Evolutionary conservation across 2,329 filamentous ascomycete species (phyloP).

Genomic region (Xenoacremonium recifei): DNA sequence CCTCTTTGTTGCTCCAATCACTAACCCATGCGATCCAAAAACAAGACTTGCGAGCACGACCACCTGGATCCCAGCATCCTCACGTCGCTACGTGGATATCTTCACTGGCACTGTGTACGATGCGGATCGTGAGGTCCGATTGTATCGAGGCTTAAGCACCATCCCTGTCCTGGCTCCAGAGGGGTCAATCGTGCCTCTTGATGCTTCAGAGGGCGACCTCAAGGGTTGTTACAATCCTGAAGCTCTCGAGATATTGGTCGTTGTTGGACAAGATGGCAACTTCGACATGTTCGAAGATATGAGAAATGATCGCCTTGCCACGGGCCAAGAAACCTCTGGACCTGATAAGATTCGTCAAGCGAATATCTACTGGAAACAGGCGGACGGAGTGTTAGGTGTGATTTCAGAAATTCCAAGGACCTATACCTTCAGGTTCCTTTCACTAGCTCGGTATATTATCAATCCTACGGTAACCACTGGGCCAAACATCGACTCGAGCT

Average conservation of each 20-base stretch:
- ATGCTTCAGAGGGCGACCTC: constrained; percentile 36
- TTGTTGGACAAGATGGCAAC: constrained; percentile 45
- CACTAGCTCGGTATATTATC: too few species aligned
- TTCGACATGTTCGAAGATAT: constrained; percentile 50
- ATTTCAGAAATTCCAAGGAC: too few species aligned
- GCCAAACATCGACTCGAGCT: too few species aligned
- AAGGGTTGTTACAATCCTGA: constrained; percentile 49
- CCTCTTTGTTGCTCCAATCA: constrained; percentile 57
- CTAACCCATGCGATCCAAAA: constrained; percentile 43
- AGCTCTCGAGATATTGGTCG: constrained; percentile 47
- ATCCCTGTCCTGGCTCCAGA: constrained; percentile 54
- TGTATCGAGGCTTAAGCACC: constrained; percentile 49
- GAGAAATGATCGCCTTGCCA: constrained; percentile 7
- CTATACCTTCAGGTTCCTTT: too few species aligned
- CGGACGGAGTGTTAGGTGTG: constrained; percentile 10
- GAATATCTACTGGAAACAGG: constrained; percentile 1
- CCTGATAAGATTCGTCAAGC: background rate
- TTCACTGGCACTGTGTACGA: constrained; percentile 58
- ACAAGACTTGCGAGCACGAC: constrained; percentile 48
- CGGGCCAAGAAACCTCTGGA: too few species aligned
- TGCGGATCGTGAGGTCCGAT: constrained; percentile 48
- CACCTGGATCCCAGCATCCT: constrained; percentile 52
- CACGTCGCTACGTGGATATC: constrained; percentile 54
- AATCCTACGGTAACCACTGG: too few species aligned
- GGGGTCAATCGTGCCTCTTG: constrained; percentile 58